Evolutionary conservation across 2,329 filamentous ascomycete species (phyloP), one percentile per base, ranked within the genome.

Genomic region (Blastomyces silverae): DNA sequence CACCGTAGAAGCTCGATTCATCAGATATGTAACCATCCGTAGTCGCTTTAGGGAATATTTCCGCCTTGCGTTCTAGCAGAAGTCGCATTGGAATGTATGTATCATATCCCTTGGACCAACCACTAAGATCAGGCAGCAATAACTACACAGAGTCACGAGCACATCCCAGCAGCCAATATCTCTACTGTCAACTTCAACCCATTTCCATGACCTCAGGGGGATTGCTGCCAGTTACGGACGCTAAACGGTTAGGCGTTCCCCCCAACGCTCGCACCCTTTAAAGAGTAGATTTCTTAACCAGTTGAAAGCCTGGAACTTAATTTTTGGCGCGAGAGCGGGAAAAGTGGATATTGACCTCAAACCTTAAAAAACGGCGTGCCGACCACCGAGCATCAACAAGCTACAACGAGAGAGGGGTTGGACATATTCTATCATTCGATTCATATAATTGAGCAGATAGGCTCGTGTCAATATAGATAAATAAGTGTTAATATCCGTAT

Each of bases 1-100:
- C 69, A 76, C 78, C 79, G 63, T 80, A 79, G 69, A 80, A 80
- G 63, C 77, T 79, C 1, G 79, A 80, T 31, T 79, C 78, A 20
- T 78, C 76, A 4, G 78, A 69, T 7, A 73, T 65, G n/a, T 72
- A 71, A n/a, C 71, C 70, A 13, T 61, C 44, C 15, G 60, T 37
- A 34, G 46, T 31, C 22, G 50, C 42, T 48, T 31, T 37, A 4
- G 44, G 48, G 10, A 34, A 34, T 10, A 55, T 34, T 20, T 53
- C 50, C 50, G 11, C 61, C 0, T 15, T 5, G 34, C 20, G 31
- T 22, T 56, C 11, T 46, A 34, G 31, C 25, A 34, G 48, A 8
- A 17, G 13, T 20, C n/a, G 7, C 44, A 63, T 63, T 31, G 5
- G 20, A 63, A 28, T 10, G 20, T 10, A 17, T 6, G 6, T 13